Evolutionary conservation across 1,284 basidiomycete species (phyloP), one percentile per base, ranked within the genome.

Genomic region (Flammula alnicola): DNA sequence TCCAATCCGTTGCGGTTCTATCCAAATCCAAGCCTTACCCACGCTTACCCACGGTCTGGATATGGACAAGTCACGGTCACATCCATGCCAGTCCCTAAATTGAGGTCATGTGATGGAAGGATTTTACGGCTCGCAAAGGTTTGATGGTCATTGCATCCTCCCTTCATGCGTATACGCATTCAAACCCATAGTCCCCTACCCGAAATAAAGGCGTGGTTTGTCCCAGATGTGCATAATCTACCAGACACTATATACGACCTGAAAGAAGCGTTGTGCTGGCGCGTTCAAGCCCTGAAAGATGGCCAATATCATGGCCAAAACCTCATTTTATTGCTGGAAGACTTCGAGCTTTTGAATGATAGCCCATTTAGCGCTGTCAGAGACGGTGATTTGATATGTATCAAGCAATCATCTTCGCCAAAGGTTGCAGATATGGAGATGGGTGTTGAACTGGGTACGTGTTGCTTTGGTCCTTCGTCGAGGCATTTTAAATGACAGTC

Each of bases 171-270:
- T 31, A 49, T 74, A 22, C 63, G 70, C 44, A 60, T 76, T 41
- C 70, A 74, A 55, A 74, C 72, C 0, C 51, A 58, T 14, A 51
- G 57, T 33, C 72, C 72, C 30, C 64, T 76, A 16, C 71, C 72
- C 5, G 62, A 63, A 22, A 47, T 73, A n/a, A 74, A 70, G 47
- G 70, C 67, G 23, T 76, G 74, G 74, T 74, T 71, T 50, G 60
- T 65, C 20, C 66, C 66, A 23, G 60, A 65, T 45, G 48, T 44
- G 14, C 56, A 60, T 19, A 50, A 56, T 35, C 26, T 39, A 12
- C 62, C 55, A 16, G 42, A 46, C 5, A 67, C 64, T 3, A 62
- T 74, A 5, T 31, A 44, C 3, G 62, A 69, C 27, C 59, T 75
- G 16, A 75, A 75, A 45, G 42, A 52, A 20, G 54, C 57, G 16